Conservation (phyloP, 2,329 filamentous ascomycete species). For the Paramyrothecium roridum region DNA sequence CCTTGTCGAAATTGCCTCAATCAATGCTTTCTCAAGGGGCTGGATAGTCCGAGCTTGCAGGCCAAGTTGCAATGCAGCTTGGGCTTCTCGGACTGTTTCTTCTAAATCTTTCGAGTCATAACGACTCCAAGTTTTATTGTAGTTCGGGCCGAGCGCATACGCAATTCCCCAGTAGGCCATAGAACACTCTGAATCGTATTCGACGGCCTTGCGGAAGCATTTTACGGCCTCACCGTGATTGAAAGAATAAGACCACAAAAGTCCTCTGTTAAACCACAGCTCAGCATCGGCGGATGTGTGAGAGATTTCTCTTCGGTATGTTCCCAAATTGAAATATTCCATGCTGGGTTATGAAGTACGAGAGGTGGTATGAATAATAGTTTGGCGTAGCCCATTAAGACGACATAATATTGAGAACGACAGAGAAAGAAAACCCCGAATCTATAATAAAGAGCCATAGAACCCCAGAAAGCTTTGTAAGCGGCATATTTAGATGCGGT, state of each 20-base stretch:
- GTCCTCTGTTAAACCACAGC: conserved; percentile 63
- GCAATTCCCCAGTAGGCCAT: conserved; percentile 67
- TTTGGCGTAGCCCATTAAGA: no score
- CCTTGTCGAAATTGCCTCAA: not conserved
- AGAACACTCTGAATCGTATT: conserved; percentile 48
- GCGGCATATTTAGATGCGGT: no score
- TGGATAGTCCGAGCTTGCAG: conserved; percentile 6
- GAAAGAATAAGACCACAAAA: conserved; percentile 68
- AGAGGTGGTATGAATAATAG: no score
- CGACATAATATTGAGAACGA: no score
- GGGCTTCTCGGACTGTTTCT: not conserved
- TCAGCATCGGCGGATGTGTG: conserved; percentile 50
- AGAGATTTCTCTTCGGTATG: conserved; percentile 48
- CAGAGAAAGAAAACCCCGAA: no score
- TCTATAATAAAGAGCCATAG: no score
- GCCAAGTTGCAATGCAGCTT: not conserved
- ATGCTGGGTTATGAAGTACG: no score
- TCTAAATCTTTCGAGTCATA: conserved; percentile 17
- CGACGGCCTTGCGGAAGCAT: conserved; percentile 58
- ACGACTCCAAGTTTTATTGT: conserved; percentile 65
- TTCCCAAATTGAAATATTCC: conserved; percentile 60
- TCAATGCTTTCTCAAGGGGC: not conserved
- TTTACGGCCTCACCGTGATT: conserved; percentile 64
- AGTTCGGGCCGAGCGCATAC: conserved; percentile 68
- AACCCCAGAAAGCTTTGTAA: no score